Evolutionary conservation across 257 asterid genomes (phyloP), one percentile per base, ranked within the genome.

Genomic region (Cruciata laevipes): DNA sequence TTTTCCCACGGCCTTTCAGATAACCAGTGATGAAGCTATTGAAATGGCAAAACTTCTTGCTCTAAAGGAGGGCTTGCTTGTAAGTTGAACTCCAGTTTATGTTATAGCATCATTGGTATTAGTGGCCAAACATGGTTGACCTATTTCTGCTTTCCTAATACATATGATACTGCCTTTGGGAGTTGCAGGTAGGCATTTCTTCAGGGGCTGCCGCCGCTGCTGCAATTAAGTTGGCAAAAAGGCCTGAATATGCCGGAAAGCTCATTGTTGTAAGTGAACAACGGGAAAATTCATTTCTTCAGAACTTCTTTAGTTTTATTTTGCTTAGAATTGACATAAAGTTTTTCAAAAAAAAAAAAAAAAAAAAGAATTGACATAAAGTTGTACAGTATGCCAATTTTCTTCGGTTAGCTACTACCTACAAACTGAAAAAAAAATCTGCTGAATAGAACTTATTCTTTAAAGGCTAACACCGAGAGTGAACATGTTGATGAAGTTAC

Each of bases 181-280:
- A 42, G 32, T 61, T 69, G 63, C 78, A 82, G 90, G 82, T 73
- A 13, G 90, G 87, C 51, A 85, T 85, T 63, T 85, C 90, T 5
- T 82, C 90, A 33, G 87, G 90, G 69, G 90, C 87, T 8, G 85
- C 87, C 1, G 83, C 87, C 5, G 87, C 81, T 1, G 90, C 90
- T 68, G 87, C 90, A 31, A 63, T 82, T 63, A 76, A 76, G 73
- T 64, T 82, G 35, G 89, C 84, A 7, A 78, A 65, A 66, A 80
- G 78, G 56, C 87, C 85, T 30, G 87, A 82, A 67, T 78, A 78
- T 61, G 85, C 74, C 42, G 87, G 85, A 62, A 85, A 82, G 64
- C 87, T 85, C 77, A 63, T 85, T 76, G 81, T 77, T 37, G 87
- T 85, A 85, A 68, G 83, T 78, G 21, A 47, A 42, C 10, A 0